Base-by-base conservation (phyloP, 306 rosid genomes). In the Citrullus amarus region DNA sequence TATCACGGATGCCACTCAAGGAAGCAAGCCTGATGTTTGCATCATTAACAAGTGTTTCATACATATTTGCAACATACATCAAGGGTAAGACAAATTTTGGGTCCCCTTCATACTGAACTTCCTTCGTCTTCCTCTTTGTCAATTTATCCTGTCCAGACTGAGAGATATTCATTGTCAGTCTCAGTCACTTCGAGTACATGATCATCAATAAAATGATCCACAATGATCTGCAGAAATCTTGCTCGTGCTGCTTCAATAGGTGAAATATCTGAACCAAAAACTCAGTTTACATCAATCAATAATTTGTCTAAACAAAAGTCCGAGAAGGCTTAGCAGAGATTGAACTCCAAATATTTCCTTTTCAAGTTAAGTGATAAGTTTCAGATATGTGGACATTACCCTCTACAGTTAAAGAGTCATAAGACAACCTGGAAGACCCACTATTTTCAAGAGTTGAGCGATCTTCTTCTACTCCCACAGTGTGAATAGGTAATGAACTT, bases 11-110 rank as follows among this genome's bases (percentile, higher is more conserved):
- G 63, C 97, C 97, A 82, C 84, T 87, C 91, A 89, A 72, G 78
- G 96, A 90, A 83, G 90, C 82, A 83, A 95, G 97, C 89, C 96
- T 91, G 59, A 78, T 86, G 83, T 95, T 92, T 63, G 86, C 93
- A 39, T 95, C 96, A 79, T 76, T 78, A 69, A 95, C 97, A 72
- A 95, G 86, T 78, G 84, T 85, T 70, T 95, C 95, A 28, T 95
- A 95, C 93, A 95, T 80, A 84, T 95, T 95, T n/a, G 98, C 98
- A 81, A 89, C 92, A 72, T 95, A 92, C 98, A 95, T 95, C 86
- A 95, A 88, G 22, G 98, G 98, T 84, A 95, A 80, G 44, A 91
- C 92, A 28, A 86, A 86, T 71, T 79, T 85, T 0, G 91, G 89
- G 81, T 95, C 93, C 39, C 97, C 98, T 86, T 95, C 98, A 60